Base-by-base conservation (phyloP, 2,329 filamentous ascomycete genomes). In the Apiospora pterosperma region DNA sequence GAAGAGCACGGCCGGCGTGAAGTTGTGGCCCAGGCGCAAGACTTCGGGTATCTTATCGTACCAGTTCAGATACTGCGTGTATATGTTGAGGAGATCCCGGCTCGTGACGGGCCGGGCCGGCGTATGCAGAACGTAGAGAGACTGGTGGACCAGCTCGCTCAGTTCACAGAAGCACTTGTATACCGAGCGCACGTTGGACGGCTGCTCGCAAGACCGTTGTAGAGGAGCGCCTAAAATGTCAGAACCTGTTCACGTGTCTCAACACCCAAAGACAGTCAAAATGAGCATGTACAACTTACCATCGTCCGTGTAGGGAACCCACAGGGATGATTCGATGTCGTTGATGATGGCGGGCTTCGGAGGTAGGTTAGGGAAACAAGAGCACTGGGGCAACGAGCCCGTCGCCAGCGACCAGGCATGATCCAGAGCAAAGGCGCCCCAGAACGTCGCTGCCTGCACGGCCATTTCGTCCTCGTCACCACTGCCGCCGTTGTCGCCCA, bases 61-160 rank as follows among this genome's bases (percentile, higher is more conserved):
- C 90, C 90, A 93, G 62, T 87, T 84, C 19, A 91, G 81, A 69
- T 91, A 93, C 69, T 88, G 84, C 0, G 84, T 87, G 68, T 93
- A 92, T 31, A 87, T 86, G 59, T 81, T 82, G 10, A 92, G 79
- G 2, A 93, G 78, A 42, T 86, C 85, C 42, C 84, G 83, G 68
- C 88, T 88, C 0, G 87, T 90, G 55, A 92, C 80, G 5, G 85
- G 85, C 63, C 85, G 83, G 16, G 85, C 87, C 0, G 91, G 90
- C 4, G 90, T 89, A 72, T 92, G 90, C n/a, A 92, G 83, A 42
- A 90, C 84, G 72, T 90, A 90, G 23, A 92, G 81, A 36, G 88
- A 90, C 69, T 90, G 85, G 73, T 92, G 91, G 1, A 92, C 87
- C 1, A 93, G 84, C 76, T 92, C 90, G 67, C 89, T 92, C 61